Conservation (phyloP, 208 protist species). For the Acanthamoeba royreba region DNA sequence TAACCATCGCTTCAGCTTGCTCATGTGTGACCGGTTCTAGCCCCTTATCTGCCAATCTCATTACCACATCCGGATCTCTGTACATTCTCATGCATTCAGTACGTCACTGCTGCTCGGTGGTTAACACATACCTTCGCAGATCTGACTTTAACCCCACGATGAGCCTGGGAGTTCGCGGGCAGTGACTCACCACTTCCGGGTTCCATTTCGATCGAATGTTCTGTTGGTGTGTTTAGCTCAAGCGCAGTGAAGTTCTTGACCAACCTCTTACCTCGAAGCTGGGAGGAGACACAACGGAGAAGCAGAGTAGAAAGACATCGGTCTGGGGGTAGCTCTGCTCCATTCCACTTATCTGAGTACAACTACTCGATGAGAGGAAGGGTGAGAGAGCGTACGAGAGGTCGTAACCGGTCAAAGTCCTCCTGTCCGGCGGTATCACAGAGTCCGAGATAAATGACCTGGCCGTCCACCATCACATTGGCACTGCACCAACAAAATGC, state of each 20-base stretch:
- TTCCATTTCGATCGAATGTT: constrained; percentile 74
- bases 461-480: constrained; percentile 40
- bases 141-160: constrained; percentile 91
- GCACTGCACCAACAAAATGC: background rate
- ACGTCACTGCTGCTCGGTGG: background rate
- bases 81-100: background rate
- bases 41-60: constrained; percentile 61
- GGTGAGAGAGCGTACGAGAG: constrained; percentile 3
- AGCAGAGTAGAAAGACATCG: constrained; percentile 86
- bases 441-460: constrained; percentile 60
- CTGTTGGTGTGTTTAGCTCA: no score
- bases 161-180: constrained; percentile 77
- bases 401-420: constrained; percentile 69
- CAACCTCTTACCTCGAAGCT: constrained; percentile 68
- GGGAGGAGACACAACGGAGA: constrained; percentile 77
- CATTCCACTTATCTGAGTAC: background rate
- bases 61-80: constrained; percentile 39
- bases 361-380: no score
- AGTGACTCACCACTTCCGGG: constrained; percentile 75
- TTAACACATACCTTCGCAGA: constrained; percentile 62
- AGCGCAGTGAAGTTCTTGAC: no score
- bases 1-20: constrained; percentile 74
- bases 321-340: constrained; percentile 81
- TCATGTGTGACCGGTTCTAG: constrained; percentile 59
- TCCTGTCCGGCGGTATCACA: constrained; percentile 76